A percentile compares a stretch with the other conserved stretches of the same genome.
These are phyloP conservation scores for Boletus huronensis DNA, from an alignment of 768 basidiomycete genomes.

Conservation along the genomic window DNA sequence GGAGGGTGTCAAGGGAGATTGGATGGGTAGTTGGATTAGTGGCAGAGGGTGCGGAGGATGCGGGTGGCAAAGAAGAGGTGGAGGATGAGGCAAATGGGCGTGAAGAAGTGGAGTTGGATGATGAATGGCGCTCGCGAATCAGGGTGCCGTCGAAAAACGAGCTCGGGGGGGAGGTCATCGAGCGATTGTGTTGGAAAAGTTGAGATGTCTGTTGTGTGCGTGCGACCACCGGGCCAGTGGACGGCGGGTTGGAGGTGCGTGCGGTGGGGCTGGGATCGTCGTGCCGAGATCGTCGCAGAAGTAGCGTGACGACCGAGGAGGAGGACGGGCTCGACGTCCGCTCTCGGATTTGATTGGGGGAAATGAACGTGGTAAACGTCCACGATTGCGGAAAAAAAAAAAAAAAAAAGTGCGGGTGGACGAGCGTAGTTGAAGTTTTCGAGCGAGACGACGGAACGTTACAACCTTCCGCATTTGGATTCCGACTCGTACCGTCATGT, in stretches of 20 bases:
- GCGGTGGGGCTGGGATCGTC: background rate
- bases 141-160: slow-evolving; percentile 18
- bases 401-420: too few species aligned
- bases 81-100: slow-evolving; percentile 33
- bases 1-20: slow-evolving; percentile 50
- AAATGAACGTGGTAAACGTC: background rate
- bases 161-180: slow-evolving; percentile 18
- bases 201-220: background rate
- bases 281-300: background rate
- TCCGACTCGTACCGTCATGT: background rate
- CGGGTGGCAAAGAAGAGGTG: slow-evolving; percentile 24
- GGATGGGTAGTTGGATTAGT: slow-evolving; percentile 28
- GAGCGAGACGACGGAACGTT: too few species aligned
- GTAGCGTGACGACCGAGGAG: background rate
- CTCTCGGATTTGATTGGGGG: background rate
- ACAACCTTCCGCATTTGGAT: background rate
- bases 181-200: background rate
- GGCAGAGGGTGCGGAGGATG: slow-evolving; percentile 30
- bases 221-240: background rate
- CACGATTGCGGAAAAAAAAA: too few species aligned
- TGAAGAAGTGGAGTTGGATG: slow-evolving; percentile 26
- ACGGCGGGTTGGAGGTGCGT: too few species aligned
- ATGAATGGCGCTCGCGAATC: slow-evolving; percentile 24
- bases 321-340: background rate
- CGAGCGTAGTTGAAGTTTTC: too few species aligned